Percentiles rank a stretch among this genome's conserved stretches.
These are phyloP conservation scores for Candida sithepensis DNA, from an alignment of 805 yeast species.

Conservation along the genomic window DNA sequence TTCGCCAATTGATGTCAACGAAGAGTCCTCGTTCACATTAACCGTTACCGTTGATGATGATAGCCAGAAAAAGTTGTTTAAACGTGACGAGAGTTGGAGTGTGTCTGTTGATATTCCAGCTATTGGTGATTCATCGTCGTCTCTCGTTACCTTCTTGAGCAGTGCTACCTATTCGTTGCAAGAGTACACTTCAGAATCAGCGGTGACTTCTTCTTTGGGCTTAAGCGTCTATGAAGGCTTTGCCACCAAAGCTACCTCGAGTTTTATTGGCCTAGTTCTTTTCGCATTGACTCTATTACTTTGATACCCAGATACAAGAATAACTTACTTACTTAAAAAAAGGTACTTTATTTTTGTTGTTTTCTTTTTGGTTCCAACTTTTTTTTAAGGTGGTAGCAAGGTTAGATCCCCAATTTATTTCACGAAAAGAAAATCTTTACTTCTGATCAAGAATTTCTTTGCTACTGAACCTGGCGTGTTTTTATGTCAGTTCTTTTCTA, in stretches of 20 bases:
- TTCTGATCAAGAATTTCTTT: no score
- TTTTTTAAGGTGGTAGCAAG: no score
- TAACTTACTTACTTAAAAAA: no score
- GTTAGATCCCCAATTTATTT: no score
- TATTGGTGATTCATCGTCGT: background rate
- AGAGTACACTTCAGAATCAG: background rate
- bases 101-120: background rate
- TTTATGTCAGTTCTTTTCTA: no score
- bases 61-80: slow-evolving; percentile 1
- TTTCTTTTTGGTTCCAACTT: no score
- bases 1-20: slow-evolving; percentile 4
- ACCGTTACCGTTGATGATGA: slow-evolving; percentile 4
- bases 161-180: background rate
- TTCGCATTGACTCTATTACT: background rate
- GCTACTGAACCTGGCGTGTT: no score
- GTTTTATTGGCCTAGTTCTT: background rate
- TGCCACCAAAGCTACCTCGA: background rate
- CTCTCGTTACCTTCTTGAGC: background rate
- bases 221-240: background rate
- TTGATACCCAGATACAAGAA: background rate
- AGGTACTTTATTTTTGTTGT: no score
- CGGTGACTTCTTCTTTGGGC: background rate
- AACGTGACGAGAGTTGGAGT: slow-evolving; percentile 8
- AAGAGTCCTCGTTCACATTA: slow-evolving; percentile 4
- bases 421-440: no score